A percentile compares a stretch with the other conserved stretches of the same genome.
phyloP scores from a whole-genome alignment of 768 basidiomycete genomes.

The Cubamyces lactineus region DNA sequence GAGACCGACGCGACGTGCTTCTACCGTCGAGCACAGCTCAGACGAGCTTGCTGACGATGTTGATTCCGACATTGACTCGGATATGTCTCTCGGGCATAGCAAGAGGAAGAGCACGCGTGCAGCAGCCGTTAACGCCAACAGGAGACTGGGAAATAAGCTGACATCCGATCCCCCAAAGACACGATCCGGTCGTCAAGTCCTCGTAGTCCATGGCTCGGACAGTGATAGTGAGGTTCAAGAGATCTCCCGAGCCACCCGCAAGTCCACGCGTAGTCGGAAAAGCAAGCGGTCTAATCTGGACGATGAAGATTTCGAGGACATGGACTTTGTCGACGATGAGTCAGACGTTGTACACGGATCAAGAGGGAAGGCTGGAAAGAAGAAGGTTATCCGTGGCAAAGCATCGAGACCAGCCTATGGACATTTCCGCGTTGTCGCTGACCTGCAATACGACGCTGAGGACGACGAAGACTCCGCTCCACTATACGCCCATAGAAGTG shows the following conservation, averaged over 20 bases:
- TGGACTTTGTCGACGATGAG: slow-evolving; percentile 31
- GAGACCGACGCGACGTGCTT: slow-evolving; percentile 29
- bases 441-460: slow-evolving; percentile 44
- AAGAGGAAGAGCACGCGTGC: slow-evolving; percentile 24
- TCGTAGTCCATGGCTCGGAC: slow-evolving; percentile 41
- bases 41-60: slow-evolving; percentile 24
- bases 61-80: slow-evolving; percentile 24
- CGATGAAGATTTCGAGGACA: slow-evolving; percentile 28
- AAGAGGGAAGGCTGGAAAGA: slow-evolving; percentile 33
- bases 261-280: slow-evolving; percentile 50
- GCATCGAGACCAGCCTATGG: slow-evolving; percentile 53
- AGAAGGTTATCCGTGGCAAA: slow-evolving; percentile 38
- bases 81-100: slow-evolving; percentile 7
- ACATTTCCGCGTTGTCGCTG: slow-evolving; percentile 45
- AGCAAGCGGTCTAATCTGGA: slow-evolving; percentile 21
- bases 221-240: slow-evolving; percentile 41
- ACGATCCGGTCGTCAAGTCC: slow-evolving; percentile 38
- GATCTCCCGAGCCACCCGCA: slow-evolving; percentile 37
- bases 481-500: slow-evolving; percentile 59
- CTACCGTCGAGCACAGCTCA: slow-evolving; percentile 28
- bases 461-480: slow-evolving; percentile 60
- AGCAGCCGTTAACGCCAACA: slow-evolving; percentile 19
- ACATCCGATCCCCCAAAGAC: slow-evolving; percentile 75
- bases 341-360: slow-evolving; percentile 28
- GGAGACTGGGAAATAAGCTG: slow-evolving; percentile 39